A percentile compares a stretch with the other conserved stretches of the same genome.
These are phyloP conservation scores for Carex littledalei DNA, from an alignment of 176 grass and related monocot species.

Conservation along the genomic window DNA sequence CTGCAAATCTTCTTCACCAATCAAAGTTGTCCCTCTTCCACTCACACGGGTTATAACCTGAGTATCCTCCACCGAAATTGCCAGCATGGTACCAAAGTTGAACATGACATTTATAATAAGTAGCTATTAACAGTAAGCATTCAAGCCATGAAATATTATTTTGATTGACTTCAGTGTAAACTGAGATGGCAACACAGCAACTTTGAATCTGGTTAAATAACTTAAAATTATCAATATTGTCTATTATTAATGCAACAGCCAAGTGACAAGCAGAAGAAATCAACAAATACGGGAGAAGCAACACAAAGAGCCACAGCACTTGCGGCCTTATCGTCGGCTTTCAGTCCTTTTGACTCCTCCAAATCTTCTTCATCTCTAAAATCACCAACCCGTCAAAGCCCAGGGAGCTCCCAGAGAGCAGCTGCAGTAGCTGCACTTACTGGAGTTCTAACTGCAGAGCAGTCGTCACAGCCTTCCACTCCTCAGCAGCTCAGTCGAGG, in stretches of 20 bases:
- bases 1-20: too few species aligned
- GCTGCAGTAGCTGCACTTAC: conserved; percentile 86
- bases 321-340: conserved; percentile 80
- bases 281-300: conserved; percentile 43
- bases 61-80: too few species aligned
- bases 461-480: conserved; percentile 32
- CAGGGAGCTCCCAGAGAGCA: conserved; percentile 83
- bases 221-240: not conserved
- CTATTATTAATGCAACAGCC: not conserved
- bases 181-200: not conserved
- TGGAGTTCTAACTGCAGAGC: conserved; percentile 80
- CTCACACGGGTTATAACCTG: too few species aligned
- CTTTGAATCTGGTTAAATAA: not conserved
- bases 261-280: conserved; percentile 32
- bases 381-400: conserved; percentile 39
- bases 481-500: conserved; percentile 25
- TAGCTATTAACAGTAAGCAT: not conserved
- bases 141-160: not conserved
- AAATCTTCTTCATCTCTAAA: conserved; percentile 55
- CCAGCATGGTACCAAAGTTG: too few species aligned
- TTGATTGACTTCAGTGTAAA: not conserved
- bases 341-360: conserved; percentile 33
- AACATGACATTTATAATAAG: not conserved
- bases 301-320: conserved; percentile 86
- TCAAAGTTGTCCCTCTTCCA: too few species aligned